These are phyloP conservation scores for Aspergillus carbonarius DNA, from an alignment of 2,329 filamentous ascomycete species.

Conservation along the genomic window DNA sequence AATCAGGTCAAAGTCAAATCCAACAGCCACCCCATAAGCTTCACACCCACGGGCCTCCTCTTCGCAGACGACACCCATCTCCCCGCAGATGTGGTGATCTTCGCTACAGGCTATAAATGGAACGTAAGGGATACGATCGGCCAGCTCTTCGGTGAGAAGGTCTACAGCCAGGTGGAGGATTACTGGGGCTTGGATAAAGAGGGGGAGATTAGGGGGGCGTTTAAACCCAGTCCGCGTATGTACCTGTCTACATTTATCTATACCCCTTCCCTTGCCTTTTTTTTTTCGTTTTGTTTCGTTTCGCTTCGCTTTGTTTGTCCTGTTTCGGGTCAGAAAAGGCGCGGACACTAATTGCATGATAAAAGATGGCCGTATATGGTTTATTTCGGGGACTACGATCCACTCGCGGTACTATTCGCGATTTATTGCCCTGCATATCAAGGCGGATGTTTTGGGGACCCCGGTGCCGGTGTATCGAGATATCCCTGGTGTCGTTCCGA, in stretches of 20 bases:
- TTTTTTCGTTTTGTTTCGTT: neutral
- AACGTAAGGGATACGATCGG: constrained; percentile 43
- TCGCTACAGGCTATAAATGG: constrained; percentile 47
- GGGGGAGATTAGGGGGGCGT: constrained; percentile 48
- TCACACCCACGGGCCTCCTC: constrained; percentile 41
- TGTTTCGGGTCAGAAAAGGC: too few relatives aligned
- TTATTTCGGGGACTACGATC: constrained; percentile 45
- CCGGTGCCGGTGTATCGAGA: constrained; percentile 15
- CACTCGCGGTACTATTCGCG: constrained; percentile 44
- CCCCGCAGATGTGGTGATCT: constrained; percentile 48
- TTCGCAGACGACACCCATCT: constrained; percentile 47
- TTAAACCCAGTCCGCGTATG: constrained; percentile 40
- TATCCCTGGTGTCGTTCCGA: too few relatives aligned
- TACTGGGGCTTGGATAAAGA: constrained; percentile 49
- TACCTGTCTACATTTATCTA: neutral
- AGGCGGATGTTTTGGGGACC: constrained; percentile 29
- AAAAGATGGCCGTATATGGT: constrained; percentile 40
- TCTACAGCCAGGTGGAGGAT: constrained; percentile 44
- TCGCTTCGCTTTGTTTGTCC: neutral
- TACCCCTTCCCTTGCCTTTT: neutral
- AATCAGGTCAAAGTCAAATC: constrained; percentile 45
- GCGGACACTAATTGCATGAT: constrained; percentile 7
- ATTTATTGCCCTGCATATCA: constrained; percentile 49
- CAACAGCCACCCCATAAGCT: constrained; percentile 13
- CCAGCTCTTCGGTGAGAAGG: constrained; percentile 42